Evolutionary conservation across 2,329 filamentous ascomycete species (phyloP).

Genomic region (Microcera coccophila): DNA sequence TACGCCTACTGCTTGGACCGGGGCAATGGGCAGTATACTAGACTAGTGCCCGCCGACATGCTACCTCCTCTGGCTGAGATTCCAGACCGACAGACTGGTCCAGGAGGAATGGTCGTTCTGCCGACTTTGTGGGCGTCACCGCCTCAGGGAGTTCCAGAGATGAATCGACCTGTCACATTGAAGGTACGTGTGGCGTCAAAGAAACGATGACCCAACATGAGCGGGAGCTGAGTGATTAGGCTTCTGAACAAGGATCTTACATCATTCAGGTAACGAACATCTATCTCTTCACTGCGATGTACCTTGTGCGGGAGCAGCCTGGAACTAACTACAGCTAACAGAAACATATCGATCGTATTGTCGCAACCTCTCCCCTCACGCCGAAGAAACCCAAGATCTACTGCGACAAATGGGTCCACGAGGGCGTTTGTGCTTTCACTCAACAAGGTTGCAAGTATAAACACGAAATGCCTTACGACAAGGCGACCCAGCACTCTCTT

Average conservation of each 20-base stretch:
- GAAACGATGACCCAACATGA: constrained; percentile 1
- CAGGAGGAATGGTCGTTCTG: constrained; percentile 45
- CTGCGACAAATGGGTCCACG: constrained; percentile 87
- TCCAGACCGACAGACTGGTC: constrained; percentile 37
- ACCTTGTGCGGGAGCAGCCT: background rate
- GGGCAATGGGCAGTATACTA: constrained; percentile 50
- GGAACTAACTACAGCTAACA: constrained; percentile 14
- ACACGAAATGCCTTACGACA: constrained; percentile 80
- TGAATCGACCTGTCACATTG: constrained; percentile 34
- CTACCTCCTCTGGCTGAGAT: constrained; percentile 44
- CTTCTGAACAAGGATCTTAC: constrained; percentile 24
- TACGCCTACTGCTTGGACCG: constrained; percentile 53
- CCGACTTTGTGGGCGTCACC: constrained; percentile 38
- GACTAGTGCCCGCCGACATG: constrained; percentile 53
- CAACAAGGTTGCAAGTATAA: constrained; percentile 86
- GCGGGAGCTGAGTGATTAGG: constrained; percentile 29
- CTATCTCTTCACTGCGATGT: constrained; percentile 1
- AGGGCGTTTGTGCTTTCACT: constrained; percentile 77
- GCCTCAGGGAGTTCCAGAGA: constrained; percentile 37
- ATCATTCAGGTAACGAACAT: constrained; percentile 32
- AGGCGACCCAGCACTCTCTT: constrained; percentile 60
- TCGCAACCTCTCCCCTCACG: constrained; percentile 32
- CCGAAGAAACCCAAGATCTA: constrained; percentile 62
- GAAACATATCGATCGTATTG: constrained; percentile 35
- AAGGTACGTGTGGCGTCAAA: constrained; percentile 36